phyloP scores from a whole-genome alignment of 106 monocot genomes.

The Triglochin maritima region DNA sequence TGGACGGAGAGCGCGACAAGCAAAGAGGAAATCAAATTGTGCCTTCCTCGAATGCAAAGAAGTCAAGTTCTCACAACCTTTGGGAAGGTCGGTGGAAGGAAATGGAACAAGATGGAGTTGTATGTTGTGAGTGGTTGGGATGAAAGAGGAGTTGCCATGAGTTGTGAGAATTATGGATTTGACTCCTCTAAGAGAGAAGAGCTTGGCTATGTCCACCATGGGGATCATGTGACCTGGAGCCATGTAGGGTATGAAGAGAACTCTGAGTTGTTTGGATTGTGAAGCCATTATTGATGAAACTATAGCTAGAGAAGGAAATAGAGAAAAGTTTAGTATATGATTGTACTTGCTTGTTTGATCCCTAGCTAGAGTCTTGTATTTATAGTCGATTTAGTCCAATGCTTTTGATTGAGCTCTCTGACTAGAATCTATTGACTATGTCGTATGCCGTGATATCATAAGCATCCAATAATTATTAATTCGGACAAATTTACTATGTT shows the following conservation, averaged over 20 bases:
- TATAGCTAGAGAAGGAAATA: no score
- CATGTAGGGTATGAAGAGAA: slow-evolving; percentile 15
- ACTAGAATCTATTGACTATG: no score
- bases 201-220: slow-evolving; percentile 12
- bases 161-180: slow-evolving; percentile 11
- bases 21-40: neutral
- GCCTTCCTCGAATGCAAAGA: neutral
- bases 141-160: neutral
- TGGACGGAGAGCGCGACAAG: neutral
- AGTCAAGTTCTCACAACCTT: neutral
- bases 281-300: no score
- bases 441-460: no score
- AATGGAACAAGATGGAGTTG: neutral
- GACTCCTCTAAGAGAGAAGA: slow-evolving; percentile 8
- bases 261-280: neutral
- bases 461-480: no score
- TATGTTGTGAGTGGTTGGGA: neutral
- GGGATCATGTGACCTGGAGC: slow-evolving; percentile 15
- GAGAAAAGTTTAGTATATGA: no score
- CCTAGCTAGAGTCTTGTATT: no score
- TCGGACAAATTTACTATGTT: no score
- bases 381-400: no score
- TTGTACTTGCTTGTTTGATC: no score
- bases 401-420: no score
- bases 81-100: neutral